Conservation (phyloP, 1,139 yeast species). For the Pichia cactophila region DNA sequence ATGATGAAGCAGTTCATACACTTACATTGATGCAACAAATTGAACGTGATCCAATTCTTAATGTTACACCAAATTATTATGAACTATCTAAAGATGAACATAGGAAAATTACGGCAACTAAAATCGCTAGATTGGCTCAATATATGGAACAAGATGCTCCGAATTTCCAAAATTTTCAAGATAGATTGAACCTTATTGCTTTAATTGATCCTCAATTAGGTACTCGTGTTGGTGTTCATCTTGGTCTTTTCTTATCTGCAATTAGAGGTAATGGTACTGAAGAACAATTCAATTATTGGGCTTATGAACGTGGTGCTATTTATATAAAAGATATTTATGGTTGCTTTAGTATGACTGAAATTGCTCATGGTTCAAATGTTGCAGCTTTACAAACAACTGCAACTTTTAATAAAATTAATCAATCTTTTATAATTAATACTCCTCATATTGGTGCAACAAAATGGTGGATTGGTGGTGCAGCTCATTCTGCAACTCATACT, state of each 20-base stretch:
- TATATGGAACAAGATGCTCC: constrained; percentile 39
- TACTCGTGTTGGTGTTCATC: constrained; percentile 43
- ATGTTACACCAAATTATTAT: constrained; percentile 34
- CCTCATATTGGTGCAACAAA: constrained; percentile 90
- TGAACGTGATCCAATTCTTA: constrained; percentile 44
- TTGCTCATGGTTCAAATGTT: constrained; percentile 91
- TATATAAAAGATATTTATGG: constrained; percentile 67
- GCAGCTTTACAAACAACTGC: constrained; percentile 93
- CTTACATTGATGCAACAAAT: constrained; percentile 35
- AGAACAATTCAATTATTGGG: constrained; percentile 64
- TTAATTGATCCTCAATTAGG: constrained; percentile 44
- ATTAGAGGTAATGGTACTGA: constrained; percentile 45
- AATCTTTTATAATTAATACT: constrained; percentile 70
- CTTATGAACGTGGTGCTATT: constrained; percentile 62
- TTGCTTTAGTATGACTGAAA: constrained; percentile 90
- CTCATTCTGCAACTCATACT: constrained; percentile 84
- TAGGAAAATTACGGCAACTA: constrained; percentile 37
- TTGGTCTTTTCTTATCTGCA: constrained; percentile 43
- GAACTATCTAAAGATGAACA: constrained; percentile 37
- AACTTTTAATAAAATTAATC: constrained; percentile 56
- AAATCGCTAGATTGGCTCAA: constrained; percentile 37
- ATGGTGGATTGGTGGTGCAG: constrained; percentile 99
- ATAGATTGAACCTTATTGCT: constrained; percentile 37
- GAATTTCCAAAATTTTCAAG: constrained; percentile 30
- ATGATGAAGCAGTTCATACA: constrained; percentile 32